phyloP scores from a whole-genome alignment of 805 yeast genomes.

The Millerozyma acaciae region DNA sequence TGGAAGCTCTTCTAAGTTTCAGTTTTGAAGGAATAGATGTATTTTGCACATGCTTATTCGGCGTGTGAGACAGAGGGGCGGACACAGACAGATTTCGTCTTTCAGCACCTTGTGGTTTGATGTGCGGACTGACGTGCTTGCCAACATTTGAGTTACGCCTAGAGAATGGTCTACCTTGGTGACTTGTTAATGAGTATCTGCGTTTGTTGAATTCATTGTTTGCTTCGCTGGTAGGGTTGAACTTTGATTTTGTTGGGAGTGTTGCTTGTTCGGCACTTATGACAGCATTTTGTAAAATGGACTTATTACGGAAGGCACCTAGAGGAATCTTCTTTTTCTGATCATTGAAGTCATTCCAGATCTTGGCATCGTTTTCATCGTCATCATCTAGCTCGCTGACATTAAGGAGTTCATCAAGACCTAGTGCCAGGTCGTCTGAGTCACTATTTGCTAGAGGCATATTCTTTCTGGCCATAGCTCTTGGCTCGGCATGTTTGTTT shows the following conservation, averaged over 20 bases:
- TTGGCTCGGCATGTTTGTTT: slow-evolving; percentile 11
- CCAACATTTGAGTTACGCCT: slow-evolving; percentile 8
- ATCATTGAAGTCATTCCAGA: slow-evolving; percentile 44
- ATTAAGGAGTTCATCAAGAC: slow-evolving; percentile 78
- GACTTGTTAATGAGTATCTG: slow-evolving; percentile 16
- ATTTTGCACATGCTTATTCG: neutral
- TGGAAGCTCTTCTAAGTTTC: slow-evolving; percentile 58
- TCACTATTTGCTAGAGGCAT: slow-evolving; percentile 6
- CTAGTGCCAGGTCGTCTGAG: slow-evolving; percentile 37
- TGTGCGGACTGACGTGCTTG: neutral
- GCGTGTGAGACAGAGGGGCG: neutral
- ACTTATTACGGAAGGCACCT: slow-evolving; percentile 85
- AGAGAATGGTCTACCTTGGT: slow-evolving; percentile 9
- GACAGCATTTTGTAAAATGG: slow-evolving; percentile 26
- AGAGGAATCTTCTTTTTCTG: slow-evolving; percentile 61
- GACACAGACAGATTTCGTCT: slow-evolving; percentile 4
- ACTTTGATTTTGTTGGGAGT: slow-evolving; percentile 16
- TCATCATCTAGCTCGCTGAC: slow-evolving; percentile 81
- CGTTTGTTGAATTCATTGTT: slow-evolving; percentile 25
- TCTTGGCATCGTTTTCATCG: slow-evolving; percentile 53
- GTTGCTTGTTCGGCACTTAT: slow-evolving; percentile 20
- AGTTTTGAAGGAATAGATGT: slow-evolving; percentile 23
- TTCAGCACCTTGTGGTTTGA: slow-evolving; percentile 2
- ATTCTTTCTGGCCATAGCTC: slow-evolving; percentile 15
- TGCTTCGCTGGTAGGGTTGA: slow-evolving; percentile 23